These are phyloP conservation scores for Malania oleifera DNA, from an alignment of 164 flowering plant genomes.

Conservation along the genomic window DNA sequence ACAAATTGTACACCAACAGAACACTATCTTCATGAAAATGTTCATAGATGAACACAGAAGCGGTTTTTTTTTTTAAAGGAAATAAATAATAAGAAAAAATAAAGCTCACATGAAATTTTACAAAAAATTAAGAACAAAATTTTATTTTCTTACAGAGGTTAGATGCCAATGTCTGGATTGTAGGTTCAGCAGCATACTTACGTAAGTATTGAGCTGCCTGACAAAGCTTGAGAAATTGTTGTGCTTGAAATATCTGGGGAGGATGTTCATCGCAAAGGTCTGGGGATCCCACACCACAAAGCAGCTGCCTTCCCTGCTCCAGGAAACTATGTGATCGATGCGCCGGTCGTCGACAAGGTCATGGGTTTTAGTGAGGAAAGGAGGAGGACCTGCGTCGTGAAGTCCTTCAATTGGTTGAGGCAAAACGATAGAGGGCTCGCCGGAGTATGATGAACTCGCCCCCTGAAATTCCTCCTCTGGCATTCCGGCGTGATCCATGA, in stretches of 20 bases:
- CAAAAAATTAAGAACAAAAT: too few relatives aligned
- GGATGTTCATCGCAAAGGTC: slow-evolving; percentile 46
- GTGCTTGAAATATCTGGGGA: slow-evolving; percentile 83
- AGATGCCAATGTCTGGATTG: too few relatives aligned
- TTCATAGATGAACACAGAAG: neutral
- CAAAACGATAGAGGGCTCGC: slow-evolving; percentile 2
- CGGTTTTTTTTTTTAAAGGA: neutral
- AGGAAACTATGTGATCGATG: slow-evolving; percentile 55
- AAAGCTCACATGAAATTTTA: neutral
- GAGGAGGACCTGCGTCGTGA: slow-evolving; percentile 40
- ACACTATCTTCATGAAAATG: too few relatives aligned
- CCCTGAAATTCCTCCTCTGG: slow-evolving; percentile 33
- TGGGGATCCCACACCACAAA: slow-evolving; percentile 78
- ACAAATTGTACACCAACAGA: too few relatives aligned
- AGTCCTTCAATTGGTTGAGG: slow-evolving; percentile 57
- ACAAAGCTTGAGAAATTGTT: slow-evolving; percentile 89
- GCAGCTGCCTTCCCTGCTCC: slow-evolving; percentile 64
- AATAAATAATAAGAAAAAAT: neutral
- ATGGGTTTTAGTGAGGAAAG: slow-evolving; percentile 53
- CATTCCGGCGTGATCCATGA: slow-evolving; percentile 22
- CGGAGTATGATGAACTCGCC: slow-evolving; percentile 15
- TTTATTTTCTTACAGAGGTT: too few relatives aligned
- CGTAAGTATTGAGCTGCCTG: slow-evolving; percentile 82
- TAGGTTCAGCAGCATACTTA: slow-evolving; percentile 41
- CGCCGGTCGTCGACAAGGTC: slow-evolving; percentile 59